Percentiles rank a stretch among this genome's conserved stretches.
Evolutionary conservation across 1,284 basidiomycete species (phyloP).

Genomic region (Ustilago hordei): DNA sequence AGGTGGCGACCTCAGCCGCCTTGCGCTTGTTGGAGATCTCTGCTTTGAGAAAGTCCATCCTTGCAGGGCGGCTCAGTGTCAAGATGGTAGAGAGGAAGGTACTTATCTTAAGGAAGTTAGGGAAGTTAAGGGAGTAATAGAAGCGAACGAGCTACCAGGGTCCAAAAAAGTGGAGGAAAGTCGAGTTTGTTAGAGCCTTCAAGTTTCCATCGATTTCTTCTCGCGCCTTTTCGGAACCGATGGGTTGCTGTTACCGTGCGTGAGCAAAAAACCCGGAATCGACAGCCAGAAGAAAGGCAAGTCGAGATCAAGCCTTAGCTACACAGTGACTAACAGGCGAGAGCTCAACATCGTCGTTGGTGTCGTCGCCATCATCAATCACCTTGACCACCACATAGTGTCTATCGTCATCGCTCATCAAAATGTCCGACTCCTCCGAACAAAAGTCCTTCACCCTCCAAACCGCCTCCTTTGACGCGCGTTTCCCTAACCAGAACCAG

Average conservation of each 20-base stretch:
- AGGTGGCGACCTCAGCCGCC: constrained; percentile 71
- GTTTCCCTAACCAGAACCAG: constrained; percentile 70
- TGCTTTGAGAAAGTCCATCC: constrained; percentile 86
- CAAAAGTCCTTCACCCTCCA: constrained; percentile 65
- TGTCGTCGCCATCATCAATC: constrained; percentile 11
- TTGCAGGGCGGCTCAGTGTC: background rate
- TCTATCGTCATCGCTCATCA: constrained; percentile 9
- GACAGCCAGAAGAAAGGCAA: constrained; percentile 24
- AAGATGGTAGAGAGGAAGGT: no score
- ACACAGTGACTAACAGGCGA: background rate
- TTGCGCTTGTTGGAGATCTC: constrained; percentile 83
- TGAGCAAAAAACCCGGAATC: constrained; percentile 29
- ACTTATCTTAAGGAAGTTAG: background rate
- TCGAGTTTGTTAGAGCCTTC: constrained; percentile 13
- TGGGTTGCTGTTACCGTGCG: constrained; percentile 19
- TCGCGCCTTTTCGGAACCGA: constrained; percentile 34
- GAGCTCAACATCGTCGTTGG: background rate
- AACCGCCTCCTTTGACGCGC: constrained; percentile 67
- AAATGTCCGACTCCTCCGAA: constrained; percentile 52
- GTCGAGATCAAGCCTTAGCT: constrained; percentile 23
- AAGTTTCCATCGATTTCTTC: background rate
- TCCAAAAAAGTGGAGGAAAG: constrained; percentile 26
- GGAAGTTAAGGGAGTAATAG: no score
- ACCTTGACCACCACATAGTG: constrained; percentile 10
- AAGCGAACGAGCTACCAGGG: constrained; percentile 1